phyloP scores from a whole-genome alignment of 2,329 filamentous ascomycete species.

The Alternaria sp. region DNA sequence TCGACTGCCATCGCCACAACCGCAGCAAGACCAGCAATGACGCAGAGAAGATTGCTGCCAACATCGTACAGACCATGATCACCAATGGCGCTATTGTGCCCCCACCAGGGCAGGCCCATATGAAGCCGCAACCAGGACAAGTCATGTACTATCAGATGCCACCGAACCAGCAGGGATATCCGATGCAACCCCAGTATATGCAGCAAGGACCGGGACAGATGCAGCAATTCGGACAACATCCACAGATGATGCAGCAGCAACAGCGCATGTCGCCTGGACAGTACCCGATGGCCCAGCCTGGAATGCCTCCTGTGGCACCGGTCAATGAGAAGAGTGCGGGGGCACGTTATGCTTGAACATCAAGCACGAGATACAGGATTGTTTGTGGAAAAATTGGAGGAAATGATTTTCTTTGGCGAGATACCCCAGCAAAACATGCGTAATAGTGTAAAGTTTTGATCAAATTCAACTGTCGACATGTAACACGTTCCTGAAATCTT shows the following conservation, averaged over 20 bases:
- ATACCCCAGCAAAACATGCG: slow-evolving; percentile 11
- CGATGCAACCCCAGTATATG: slow-evolving; percentile 18
- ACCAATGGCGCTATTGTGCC: slow-evolving; percentile 40
- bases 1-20: slow-evolving; percentile 43
- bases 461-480: not conserved
- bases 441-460: not conserved
- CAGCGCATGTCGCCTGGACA: slow-evolving; percentile 12
- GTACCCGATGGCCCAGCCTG: slow-evolving; percentile 1
- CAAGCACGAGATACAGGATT: not conserved
- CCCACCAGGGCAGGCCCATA: slow-evolving; percentile 27
- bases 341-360: slow-evolving; percentile 24
- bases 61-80: slow-evolving; percentile 48
- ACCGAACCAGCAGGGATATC: slow-evolving; percentile 20
- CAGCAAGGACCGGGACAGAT: slow-evolving; percentile 14
- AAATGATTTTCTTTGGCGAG: not conserved
- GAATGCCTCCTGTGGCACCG: slow-evolving; percentile 4
- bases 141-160: slow-evolving; percentile 24
- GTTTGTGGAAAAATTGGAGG: not conserved
- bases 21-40: slow-evolving; percentile 36
- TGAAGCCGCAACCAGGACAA: slow-evolving; percentile 18
- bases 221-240: slow-evolving; percentile 7
- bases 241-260: slow-evolving; percentile 10
- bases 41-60: slow-evolving; percentile 43
- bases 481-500: not conserved
- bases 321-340: slow-evolving; percentile 29